phyloP scores from a whole-genome alignment of 495 filamentous ascomycete species.

The Cercophora newfieldiana region DNA sequence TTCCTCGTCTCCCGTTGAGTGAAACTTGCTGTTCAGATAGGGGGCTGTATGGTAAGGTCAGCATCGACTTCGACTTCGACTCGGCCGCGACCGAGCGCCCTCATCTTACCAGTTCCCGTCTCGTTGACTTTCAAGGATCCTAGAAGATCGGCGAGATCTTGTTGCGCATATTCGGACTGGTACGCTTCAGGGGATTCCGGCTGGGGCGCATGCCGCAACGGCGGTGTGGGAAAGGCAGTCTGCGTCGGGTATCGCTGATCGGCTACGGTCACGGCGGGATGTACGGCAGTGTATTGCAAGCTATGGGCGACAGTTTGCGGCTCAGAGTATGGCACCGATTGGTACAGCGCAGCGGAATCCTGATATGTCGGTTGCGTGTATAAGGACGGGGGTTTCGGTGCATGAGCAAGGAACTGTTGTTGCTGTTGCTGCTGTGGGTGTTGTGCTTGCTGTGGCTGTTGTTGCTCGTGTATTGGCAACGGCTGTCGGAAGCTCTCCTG shows the following conservation, averaged over 20 bases:
- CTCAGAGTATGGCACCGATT: constrained; percentile 46
- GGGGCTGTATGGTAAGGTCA: constrained; percentile 57
- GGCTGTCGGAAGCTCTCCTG: constrained; percentile 61
- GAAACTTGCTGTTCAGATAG: constrained; percentile 77
- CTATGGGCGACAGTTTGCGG: constrained; percentile 44
- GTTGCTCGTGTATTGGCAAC: constrained; percentile 46
- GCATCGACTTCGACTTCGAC: constrained; percentile 18
- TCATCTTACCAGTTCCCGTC: constrained; percentile 74
- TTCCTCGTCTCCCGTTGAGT: constrained; percentile 60
- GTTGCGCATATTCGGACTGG: constrained; percentile 66
- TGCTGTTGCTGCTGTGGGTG: constrained; percentile 40
- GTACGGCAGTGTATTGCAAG: constrained; percentile 52
- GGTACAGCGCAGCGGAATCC: constrained; percentile 45
- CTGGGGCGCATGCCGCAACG: constrained; percentile 50
- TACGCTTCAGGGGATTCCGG: constrained; percentile 51
- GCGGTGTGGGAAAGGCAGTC: constrained; percentile 54
- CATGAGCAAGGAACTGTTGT: constrained; percentile 38
- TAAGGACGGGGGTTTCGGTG: constrained; percentile 37
- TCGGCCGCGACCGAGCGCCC: background rate
- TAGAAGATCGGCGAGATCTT: constrained; percentile 75
- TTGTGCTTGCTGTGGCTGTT: constrained; percentile 25
- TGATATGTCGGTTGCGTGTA: constrained; percentile 45
- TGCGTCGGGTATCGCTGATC: constrained; percentile 52
- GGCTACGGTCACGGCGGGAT: constrained; percentile 45
- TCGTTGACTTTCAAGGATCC: constrained; percentile 88